Evolutionary conservation across 345 rosid species (phyloP).

Genomic region (Ceriops decandra): DNA sequence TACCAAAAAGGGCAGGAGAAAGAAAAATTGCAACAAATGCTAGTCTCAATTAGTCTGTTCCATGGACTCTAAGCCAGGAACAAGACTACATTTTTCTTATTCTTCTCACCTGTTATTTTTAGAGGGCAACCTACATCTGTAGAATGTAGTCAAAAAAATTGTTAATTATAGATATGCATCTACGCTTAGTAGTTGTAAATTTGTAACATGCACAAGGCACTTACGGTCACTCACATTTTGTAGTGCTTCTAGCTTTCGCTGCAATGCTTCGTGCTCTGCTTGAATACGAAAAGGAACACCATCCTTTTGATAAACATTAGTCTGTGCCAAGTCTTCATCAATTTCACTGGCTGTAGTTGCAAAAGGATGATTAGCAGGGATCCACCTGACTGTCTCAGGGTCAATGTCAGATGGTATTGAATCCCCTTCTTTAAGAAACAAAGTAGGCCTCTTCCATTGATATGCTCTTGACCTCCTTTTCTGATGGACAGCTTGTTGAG

Average conservation of each 20-base stretch:
- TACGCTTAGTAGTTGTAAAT: neutral
- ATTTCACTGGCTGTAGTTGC: slow-evolving; percentile 84
- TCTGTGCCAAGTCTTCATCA: slow-evolving; percentile 86
- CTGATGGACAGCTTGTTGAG: slow-evolving; percentile 74
- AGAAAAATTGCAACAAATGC: no score
- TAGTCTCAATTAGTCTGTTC: no score
- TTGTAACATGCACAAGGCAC: neutral
- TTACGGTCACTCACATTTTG: slow-evolving; percentile 49
- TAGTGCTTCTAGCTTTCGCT: slow-evolving; percentile 76
- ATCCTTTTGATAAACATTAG: slow-evolving; percentile 81
- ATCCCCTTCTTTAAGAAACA: slow-evolving; percentile 92
- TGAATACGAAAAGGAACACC: slow-evolving; percentile 89
- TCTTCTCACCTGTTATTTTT: no score
- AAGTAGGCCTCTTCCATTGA: slow-evolving; percentile 90
- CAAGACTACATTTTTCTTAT: no score
- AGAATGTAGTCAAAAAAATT: no score
- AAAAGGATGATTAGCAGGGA: slow-evolving; percentile 98
- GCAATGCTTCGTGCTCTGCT: slow-evolving; percentile 93
- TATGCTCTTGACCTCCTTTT: slow-evolving; percentile 93
- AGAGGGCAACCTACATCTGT: no score
- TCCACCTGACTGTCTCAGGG: slow-evolving; percentile 94
- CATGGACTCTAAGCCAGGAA: no score
- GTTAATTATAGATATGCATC: neutral
- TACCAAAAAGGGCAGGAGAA: no score
- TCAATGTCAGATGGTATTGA: slow-evolving; percentile 79